phyloP scores from a whole-genome alignment of 805 yeast genomes.

The Ogataea populi-albae region DNA sequence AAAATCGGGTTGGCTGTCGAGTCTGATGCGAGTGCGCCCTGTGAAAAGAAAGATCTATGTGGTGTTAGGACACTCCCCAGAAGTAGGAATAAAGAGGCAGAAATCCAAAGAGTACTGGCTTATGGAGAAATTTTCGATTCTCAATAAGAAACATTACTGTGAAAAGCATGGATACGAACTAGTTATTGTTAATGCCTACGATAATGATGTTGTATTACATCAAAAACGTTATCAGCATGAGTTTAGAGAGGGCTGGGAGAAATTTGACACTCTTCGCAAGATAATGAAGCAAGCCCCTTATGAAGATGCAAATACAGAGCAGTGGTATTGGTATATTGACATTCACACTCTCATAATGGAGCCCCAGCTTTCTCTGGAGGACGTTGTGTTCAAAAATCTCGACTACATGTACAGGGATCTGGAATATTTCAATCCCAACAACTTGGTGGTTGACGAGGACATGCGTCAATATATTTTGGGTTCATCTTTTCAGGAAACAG shows the following conservation, averaged over 20 bases:
- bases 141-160: slow-evolving; percentile 49
- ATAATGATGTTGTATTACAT: slow-evolving; percentile 39
- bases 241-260: slow-evolving; percentile 46
- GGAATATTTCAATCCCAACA: slow-evolving; percentile 36
- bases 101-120: slow-evolving; percentile 42
- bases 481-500: slow-evolving; percentile 21
- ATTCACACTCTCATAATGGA: slow-evolving; percentile 41
- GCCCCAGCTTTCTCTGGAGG: slow-evolving; percentile 35
- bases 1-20: slow-evolving; percentile 5
- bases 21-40: slow-evolving; percentile 6
- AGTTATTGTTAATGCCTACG: slow-evolving; percentile 32
- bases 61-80: slow-evolving; percentile 38
- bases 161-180: slow-evolving; percentile 47
- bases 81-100: slow-evolving; percentile 40
- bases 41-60: slow-evolving; percentile 34
- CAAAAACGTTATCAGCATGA: slow-evolving; percentile 49
- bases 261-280: slow-evolving; percentile 35
- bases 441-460: slow-evolving; percentile 32
- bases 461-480: slow-evolving; percentile 20
- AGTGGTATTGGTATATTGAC: slow-evolving; percentile 44
- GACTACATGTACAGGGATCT: slow-evolving; percentile 33
- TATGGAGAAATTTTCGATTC: slow-evolving; percentile 45
- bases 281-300: slow-evolving; percentile 33
- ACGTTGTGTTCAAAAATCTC: slow-evolving; percentile 32
- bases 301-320: slow-evolving; percentile 26